phyloP scores from a whole-genome alignment of 768 basidiomycete species.

The Nidula microcarpa region DNA sequence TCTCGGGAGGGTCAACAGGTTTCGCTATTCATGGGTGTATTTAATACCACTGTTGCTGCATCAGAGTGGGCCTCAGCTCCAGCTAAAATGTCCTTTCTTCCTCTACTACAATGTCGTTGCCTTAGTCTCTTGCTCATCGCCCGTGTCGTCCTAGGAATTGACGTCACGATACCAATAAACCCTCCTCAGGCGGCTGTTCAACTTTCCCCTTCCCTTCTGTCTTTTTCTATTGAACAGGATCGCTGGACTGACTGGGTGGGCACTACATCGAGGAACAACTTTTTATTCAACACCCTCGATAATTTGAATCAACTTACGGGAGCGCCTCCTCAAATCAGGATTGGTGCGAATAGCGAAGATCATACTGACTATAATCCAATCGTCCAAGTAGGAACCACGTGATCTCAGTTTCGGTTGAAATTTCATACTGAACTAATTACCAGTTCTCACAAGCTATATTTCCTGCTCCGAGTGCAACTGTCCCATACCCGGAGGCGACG shows the following conservation, averaged over 20 bases:
- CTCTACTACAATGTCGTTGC: not conserved
- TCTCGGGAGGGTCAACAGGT: too few species aligned
- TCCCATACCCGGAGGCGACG: slow-evolving; percentile 67
- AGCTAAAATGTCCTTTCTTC: too few species aligned
- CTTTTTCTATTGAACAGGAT: slow-evolving; percentile 70
- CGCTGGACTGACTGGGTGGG: slow-evolving; percentile 70
- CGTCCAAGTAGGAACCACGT: slow-evolving; percentile 32
- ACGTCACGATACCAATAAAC: slow-evolving; percentile 36
- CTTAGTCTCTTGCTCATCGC: slow-evolving; percentile 5
- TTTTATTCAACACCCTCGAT: slow-evolving; percentile 57
- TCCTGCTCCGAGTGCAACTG: slow-evolving; percentile 40
- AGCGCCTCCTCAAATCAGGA: slow-evolving; percentile 51
- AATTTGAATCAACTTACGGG: slow-evolving; percentile 54
- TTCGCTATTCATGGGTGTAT: too few species aligned
- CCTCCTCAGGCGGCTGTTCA: slow-evolving; percentile 29
- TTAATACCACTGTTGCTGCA: too few species aligned
- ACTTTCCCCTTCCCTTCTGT: slow-evolving; percentile 47
- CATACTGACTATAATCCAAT: slow-evolving; percentile 51
- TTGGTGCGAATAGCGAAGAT: slow-evolving; percentile 58
- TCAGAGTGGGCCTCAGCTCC: too few species aligned
- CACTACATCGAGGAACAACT: slow-evolving; percentile 45
- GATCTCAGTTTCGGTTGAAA: not conserved
- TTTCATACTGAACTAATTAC: not conserved
- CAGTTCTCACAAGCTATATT: slow-evolving; percentile 48
- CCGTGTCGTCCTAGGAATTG: slow-evolving; percentile 10